Percentiles rank a stretch among this genome's conserved stretches.
phyloP scores from a whole-genome alignment of 2,329 filamentous ascomycete genomes.

The Neofusicoccum kwambonambiense region DNA sequence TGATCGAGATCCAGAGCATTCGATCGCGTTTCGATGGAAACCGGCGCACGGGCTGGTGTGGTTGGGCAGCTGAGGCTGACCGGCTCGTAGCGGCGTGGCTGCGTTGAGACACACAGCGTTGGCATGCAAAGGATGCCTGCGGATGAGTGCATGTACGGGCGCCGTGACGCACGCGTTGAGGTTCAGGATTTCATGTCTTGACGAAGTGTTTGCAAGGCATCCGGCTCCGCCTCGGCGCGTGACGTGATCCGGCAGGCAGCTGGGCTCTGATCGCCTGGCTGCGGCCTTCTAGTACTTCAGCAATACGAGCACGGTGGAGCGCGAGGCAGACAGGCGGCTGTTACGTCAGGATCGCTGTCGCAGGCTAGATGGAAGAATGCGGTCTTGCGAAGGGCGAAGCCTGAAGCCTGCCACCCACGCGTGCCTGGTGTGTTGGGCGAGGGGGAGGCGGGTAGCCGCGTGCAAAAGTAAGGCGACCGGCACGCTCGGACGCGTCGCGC shows the following conservation, averaged over 20 bases:
- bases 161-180: not conserved
- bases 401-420: not conserved
- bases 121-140: not conserved
- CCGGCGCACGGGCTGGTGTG: not conserved
- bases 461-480: not conserved
- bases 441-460: not conserved
- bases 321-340: not conserved
- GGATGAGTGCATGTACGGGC: not conserved
- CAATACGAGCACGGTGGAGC: not conserved
- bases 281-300: constrained; percentile 4
- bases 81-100: not conserved
- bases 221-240: not conserved
- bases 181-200: not conserved
- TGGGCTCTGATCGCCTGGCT: not conserved
- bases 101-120: not conserved
- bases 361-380: too few relatives aligned
- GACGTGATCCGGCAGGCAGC: constrained; percentile 4
- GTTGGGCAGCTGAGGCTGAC: not conserved
- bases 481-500: not conserved
- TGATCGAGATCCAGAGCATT: not conserved
- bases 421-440: not conserved
- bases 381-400: too few relatives aligned
- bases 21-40: not conserved
- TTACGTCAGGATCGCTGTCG: constrained; percentile 1
- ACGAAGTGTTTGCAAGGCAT: constrained; percentile 6